Base-by-base conservation (phyloP, 208 protist genomes). In the Chromosphaera perkinsii region DNA sequence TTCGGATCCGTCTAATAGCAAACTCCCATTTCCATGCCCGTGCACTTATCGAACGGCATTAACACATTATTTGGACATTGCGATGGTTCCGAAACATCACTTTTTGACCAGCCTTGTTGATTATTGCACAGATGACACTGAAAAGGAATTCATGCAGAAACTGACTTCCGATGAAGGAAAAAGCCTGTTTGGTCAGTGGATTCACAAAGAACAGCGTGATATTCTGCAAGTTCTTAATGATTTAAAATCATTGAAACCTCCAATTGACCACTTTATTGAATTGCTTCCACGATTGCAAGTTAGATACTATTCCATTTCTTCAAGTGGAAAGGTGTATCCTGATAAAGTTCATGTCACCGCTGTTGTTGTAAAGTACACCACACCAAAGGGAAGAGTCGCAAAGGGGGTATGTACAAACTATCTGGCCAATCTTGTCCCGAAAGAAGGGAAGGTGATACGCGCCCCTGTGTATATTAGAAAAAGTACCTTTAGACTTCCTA, bases 221-320 rank as follows among this genome's bases (percentile, higher is more conserved):
- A 43, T 74, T 24, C 37, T 31, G 35, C 56, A 72, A 26, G 33
- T 78, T 2, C 56, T 81, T 1, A 33, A 56, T 26, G 35, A 48
- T 10, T 58, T 77, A 7, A 36, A 58, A 4, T 69, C 69, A 14
- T 29, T 78, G 5, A 2, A 68, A 27, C 43, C 57, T 17, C 77
- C 77, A 2, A 35, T 72, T 31, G 77, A 76, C 24, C 69, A 71
- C 14, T 14, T 82, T 36, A 36, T 94, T 17, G 89, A 94, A 79
- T 76, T 93, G 45, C 90, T 96, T 80, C 91, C 92, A 22, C 86
- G 85, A 29, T 85, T 93, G 45, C 74, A 87, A 43, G 88, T 87
- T 29, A 83, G 93, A 12, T 97, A 94, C 80, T 97, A 92, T 79
- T 96, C 92, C 26, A 95, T 97, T 68, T 89, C 92, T 7, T 93